Evolutionary conservation across 2,329 filamentous ascomycete genomes (phyloP), one percentile per base, ranked within the genome.

Genomic region (Verticillium klebahnii): DNA sequence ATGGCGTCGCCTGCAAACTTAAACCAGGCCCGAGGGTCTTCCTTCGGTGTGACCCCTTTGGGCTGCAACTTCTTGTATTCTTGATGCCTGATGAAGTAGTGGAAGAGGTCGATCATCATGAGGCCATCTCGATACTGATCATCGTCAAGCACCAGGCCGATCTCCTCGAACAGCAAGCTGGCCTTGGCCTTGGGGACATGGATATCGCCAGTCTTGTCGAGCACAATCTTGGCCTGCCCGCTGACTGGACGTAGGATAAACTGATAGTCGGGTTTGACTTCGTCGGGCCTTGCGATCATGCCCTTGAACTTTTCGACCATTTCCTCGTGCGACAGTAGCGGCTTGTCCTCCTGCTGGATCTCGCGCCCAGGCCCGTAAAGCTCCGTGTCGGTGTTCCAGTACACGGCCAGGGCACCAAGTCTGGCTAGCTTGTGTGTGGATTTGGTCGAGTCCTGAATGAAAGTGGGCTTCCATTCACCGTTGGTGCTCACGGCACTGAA

Each of bases 31-130:
- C 87, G 86, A 15, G 95, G 94, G 68, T 98, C 92, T 73, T 98
- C 92, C 71, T 93, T 96, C 0, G 92, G 91, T 0, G 85, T 84
- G 62, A 88, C 84, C 1, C 82, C 88, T 71, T 96, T 95, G 4
- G 95, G 95, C 69, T 97, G 92, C 62, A 93, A 82, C 69, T 90
- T 94, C 73, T 96, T 96, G 79, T 98, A 97, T 73, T 99, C 94
- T 74, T 98, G 95, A 67, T 99, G 95, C 36, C 94, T 89, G 68
- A 97, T 91, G 74, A 98, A 99, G 77, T 97, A 98, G 75, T 99
- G 95, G 80, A 99, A 99, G 2, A 98, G 82, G 72, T 99, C 95
- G 2, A 98, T 91, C 80, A 99, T 91, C 95, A 99, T 99, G 62
- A 99, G 79, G 5, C 90, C 92, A 77, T 99, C 95, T 34, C 96